These are phyloP conservation scores for Testicularia cyperi DNA, from an alignment of 1,284 basidiomycete genomes.

Conservation along the genomic window DNA sequence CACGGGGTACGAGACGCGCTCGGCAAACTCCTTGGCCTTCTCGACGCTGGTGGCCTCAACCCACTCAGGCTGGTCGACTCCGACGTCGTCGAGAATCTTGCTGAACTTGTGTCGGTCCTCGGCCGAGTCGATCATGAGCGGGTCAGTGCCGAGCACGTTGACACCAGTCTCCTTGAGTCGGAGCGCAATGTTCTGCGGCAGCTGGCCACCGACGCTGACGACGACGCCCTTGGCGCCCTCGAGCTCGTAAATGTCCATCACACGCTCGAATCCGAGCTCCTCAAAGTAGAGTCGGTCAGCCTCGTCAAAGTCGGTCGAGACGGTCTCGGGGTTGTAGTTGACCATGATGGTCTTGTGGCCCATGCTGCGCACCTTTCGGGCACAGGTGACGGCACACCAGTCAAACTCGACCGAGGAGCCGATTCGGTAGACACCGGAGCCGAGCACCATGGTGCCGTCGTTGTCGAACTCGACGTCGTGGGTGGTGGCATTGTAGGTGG, in stretches of 20 bases:
- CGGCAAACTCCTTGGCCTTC: slow-evolving; percentile 87
- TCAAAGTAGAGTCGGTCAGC: slow-evolving; percentile 98
- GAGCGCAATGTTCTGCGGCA: slow-evolving; percentile 91
- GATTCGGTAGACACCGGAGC: slow-evolving; percentile 96
- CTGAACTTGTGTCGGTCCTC: slow-evolving; percentile 99
- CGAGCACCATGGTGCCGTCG: slow-evolving; percentile 98
- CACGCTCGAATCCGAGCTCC: slow-evolving; percentile 93
- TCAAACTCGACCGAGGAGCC: slow-evolving; percentile 99
- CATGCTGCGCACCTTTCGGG: slow-evolving; percentile 83
- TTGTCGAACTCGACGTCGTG: slow-evolving; percentile 97
- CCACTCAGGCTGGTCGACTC: slow-evolving; percentile 97
- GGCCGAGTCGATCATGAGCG: slow-evolving; percentile 89
- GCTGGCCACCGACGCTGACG: slow-evolving; percentile 88
- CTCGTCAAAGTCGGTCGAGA: slow-evolving; percentile 99
- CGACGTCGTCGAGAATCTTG: slow-evolving; percentile 86
- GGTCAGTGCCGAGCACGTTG: slow-evolving; percentile 94
- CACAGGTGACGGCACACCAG: slow-evolving; percentile 99
- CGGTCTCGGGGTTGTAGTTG: slow-evolving; percentile 99
- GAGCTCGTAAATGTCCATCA: slow-evolving; percentile 99
- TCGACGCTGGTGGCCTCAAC: slow-evolving; percentile 83
- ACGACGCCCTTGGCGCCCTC: slow-evolving; percentile 90
- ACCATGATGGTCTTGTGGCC: slow-evolving; percentile 97
- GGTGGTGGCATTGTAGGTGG: slow-evolving; percentile 94
- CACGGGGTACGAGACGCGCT: slow-evolving; percentile 68
- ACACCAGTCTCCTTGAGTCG: slow-evolving; percentile 86